These are phyloP conservation scores for Effrenium voratum DNA, from an alignment of 73 alveolate genomes.

Conservation along the genomic window DNA sequence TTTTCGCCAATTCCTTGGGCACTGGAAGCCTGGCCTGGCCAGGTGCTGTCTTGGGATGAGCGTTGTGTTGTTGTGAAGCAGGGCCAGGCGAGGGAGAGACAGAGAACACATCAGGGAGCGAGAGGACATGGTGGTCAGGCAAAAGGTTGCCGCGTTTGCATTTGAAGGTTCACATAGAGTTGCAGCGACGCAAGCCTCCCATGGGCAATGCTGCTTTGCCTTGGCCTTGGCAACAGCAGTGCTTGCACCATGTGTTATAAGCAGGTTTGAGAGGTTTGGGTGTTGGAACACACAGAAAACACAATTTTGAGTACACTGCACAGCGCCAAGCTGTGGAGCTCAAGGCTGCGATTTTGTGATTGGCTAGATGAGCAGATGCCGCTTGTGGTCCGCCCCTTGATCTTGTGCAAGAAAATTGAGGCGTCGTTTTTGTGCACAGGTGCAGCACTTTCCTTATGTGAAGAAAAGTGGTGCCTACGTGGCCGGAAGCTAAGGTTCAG, in stretches of 20 bases:
- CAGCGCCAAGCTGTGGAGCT: too few species aligned
- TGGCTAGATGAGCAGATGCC: conserved; percentile 92
- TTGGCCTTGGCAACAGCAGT: background rate
- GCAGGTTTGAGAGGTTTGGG: background rate
- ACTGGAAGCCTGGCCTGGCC: background rate
- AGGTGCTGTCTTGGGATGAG: conserved; percentile 87
- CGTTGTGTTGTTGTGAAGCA: conserved; percentile 57
- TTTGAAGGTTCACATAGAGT: conserved; percentile 55
- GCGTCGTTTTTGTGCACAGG: background rate
- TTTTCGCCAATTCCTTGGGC: background rate
- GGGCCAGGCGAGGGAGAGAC: conserved; percentile 54
- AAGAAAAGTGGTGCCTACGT: conserved; percentile 77
- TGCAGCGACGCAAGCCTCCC: conserved; percentile 86
- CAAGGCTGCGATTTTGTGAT: conserved; percentile 84
- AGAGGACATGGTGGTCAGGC: too few species aligned
- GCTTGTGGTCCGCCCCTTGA: conserved; percentile 50
- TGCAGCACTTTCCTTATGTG: conserved; percentile 68
- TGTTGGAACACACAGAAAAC: background rate
- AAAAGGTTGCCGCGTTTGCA: too few species aligned
- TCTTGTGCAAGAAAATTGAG: background rate
- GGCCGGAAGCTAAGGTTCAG: conserved; percentile 4
- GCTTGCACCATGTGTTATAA: background rate
- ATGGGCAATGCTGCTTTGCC: conserved; percentile 51
- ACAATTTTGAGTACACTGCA: background rate
- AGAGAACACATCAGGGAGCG: too few species aligned